Percentiles rank a stretch among this genome's conserved stretches.
These are phyloP conservation scores for Thalassiosira exigua DNA, from an alignment of 352 stramenopile species.

Conservation along the genomic window DNA sequence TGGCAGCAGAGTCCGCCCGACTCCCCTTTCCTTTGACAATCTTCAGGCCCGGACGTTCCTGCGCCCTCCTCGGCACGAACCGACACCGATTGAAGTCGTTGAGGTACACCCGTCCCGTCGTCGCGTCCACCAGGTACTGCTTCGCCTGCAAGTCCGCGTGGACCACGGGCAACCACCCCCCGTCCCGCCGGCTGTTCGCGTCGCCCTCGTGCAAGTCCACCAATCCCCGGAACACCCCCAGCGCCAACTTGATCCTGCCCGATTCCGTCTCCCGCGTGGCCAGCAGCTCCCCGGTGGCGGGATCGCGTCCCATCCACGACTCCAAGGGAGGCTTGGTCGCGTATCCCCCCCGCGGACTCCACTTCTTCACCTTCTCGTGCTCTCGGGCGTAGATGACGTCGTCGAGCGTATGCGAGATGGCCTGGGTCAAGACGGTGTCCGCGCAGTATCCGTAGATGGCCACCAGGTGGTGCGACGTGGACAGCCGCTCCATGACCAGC, in stretches of 20 bases:
- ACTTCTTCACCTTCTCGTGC: constrained; percentile 35
- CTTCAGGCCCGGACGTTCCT: too few species aligned
- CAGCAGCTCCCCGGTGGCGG: constrained; percentile 29
- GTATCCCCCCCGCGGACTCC: constrained; percentile 30
- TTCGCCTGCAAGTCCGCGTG: constrained; percentile 78
- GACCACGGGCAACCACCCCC: constrained; percentile 61
- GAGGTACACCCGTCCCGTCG: constrained; percentile 58
- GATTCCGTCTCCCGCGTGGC: constrained; percentile 50
- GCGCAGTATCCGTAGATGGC: constrained; percentile 59
- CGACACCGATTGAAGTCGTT: constrained; percentile 85
- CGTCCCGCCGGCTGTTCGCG: constrained; percentile 20
- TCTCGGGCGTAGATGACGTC: constrained; percentile 56
- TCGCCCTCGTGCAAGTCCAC: constrained; percentile 62
- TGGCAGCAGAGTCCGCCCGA: background rate
- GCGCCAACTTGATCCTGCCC: constrained; percentile 57
- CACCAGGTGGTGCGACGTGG: constrained; percentile 37
- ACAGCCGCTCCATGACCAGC: constrained; percentile 58
- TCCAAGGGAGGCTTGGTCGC: constrained; percentile 31
- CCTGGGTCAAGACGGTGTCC: constrained; percentile 60
- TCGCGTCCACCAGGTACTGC: constrained; percentile 72
- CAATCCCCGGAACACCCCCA: constrained; percentile 65
- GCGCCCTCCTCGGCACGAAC: too few species aligned
- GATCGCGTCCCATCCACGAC: constrained; percentile 54
- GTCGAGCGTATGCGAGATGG: constrained; percentile 60
- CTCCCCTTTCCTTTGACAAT: constrained; percentile 54